phyloP scores from a whole-genome alignment of 2,329 filamentous ascomycete genomes.

The Exophiala spinifera region DNA sequence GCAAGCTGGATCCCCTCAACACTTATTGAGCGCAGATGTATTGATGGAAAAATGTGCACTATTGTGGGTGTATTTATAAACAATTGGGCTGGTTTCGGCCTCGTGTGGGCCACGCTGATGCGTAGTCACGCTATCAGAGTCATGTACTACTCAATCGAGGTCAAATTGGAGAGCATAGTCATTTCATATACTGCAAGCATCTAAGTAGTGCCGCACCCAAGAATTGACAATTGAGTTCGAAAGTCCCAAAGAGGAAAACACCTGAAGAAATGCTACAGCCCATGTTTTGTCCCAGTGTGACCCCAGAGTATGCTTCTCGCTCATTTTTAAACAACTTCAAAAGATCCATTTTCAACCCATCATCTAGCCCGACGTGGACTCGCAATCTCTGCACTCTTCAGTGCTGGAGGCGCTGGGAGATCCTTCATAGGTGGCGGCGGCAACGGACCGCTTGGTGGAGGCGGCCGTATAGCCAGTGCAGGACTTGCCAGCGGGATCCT shows the following conservation, averaged over 20 bases:
- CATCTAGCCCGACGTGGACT: constrained; percentile 23
- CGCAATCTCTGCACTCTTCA: constrained; percentile 20
- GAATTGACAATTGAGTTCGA: constrained; percentile 9
- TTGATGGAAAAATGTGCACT: no score
- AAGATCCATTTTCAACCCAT: not conserved
- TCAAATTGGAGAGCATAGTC: no score
- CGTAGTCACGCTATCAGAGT: no score
- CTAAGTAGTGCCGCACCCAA: not conserved
- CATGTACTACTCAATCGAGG: no score
- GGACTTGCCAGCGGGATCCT: constrained; percentile 48
- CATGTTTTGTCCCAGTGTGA: constrained; percentile 4
- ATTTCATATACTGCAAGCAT: no score
- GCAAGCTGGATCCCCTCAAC: no score
- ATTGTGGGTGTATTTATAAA: no score
- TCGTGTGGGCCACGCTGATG: no score
- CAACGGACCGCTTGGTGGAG: constrained; percentile 55
- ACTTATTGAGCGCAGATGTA: no score
- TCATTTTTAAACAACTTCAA: constrained; percentile 9
- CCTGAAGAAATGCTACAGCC: constrained; percentile 19
- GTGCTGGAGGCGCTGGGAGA: constrained; percentile 21
- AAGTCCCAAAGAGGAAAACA: constrained; percentile 11
- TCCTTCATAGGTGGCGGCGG: constrained; percentile 53
- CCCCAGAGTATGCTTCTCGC: constrained; percentile 8
- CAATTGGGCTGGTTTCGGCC: no score
- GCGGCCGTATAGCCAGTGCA: constrained; percentile 62